phyloP scores from a whole-genome alignment of 805 yeast species.

The Kuraishia piskuri region DNA sequence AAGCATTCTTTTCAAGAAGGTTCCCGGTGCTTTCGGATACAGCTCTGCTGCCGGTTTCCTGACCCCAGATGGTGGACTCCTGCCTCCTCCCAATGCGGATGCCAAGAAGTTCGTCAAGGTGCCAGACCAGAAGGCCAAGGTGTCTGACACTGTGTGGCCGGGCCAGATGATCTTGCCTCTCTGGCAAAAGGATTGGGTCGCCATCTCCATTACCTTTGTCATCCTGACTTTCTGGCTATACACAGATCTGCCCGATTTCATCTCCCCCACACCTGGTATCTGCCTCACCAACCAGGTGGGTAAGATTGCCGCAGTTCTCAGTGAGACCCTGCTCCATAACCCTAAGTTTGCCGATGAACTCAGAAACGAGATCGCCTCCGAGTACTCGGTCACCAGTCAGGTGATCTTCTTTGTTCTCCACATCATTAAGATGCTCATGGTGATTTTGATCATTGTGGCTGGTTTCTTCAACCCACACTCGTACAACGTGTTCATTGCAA shows the following conservation, averaged over 20 bases:
- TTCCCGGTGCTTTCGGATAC: conserved; percentile 58
- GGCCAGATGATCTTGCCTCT: conserved; percentile 80
- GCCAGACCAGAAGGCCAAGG: conserved; percentile 39
- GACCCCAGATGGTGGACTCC: conserved; percentile 74
- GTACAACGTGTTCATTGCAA: conserved; percentile 30
- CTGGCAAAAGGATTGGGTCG: conserved; percentile 44
- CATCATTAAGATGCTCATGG: conserved; percentile 44
- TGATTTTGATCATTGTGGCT: conserved; percentile 49
- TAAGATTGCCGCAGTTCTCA: conserved; percentile 16
- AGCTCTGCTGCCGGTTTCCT: conserved; percentile 69
- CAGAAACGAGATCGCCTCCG: conserved; percentile 36
- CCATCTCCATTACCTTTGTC: conserved; percentile 29
- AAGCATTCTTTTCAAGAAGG: conserved; percentile 54
- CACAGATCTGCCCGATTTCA: conserved; percentile 83
- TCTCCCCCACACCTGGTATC: conserved; percentile 89
- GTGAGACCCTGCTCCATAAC: conserved; percentile 26
- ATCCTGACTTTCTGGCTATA: conserved; percentile 68
- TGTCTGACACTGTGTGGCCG: conserved; percentile 69
- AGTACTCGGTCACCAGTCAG: conserved; percentile 40
- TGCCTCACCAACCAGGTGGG: conserved; percentile 61
- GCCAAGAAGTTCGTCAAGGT: conserved; percentile 32
- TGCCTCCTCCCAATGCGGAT: conserved; percentile 56
- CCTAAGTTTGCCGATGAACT: conserved; percentile 36
- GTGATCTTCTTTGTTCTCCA: conserved; percentile 68
- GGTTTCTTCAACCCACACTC: conserved; percentile 78